Evolutionary conservation across 371 early-diverging fungal species (phyloP).

Genomic region (Apophysomyces ossiformis): DNA sequence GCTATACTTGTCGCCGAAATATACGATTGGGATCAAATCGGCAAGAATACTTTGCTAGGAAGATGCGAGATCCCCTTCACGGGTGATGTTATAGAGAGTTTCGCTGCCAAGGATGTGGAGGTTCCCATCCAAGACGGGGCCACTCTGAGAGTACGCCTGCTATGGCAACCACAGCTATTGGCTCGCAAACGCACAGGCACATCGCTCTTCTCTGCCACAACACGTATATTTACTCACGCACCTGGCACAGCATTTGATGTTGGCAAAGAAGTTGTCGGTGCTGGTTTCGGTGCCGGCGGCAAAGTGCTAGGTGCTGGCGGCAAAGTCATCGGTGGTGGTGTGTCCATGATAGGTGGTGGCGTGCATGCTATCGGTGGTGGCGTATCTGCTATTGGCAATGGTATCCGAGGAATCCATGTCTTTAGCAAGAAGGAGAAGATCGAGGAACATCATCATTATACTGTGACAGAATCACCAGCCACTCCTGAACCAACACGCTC

Average conservation of each 20-base stretch:
- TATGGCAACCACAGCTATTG: slow-evolving; percentile 54
- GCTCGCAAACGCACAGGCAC: slow-evolving; percentile 47
- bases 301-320: slow-evolving; percentile 46
- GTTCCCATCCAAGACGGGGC: slow-evolving; percentile 26
- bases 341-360: slow-evolving; percentile 25
- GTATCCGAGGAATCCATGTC: slow-evolving; percentile 39
- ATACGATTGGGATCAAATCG: slow-evolving; percentile 86
- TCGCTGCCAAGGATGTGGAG: slow-evolving; percentile 42
- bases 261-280: slow-evolving; percentile 37
- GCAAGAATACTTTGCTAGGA: slow-evolving; percentile 63
- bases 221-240: slow-evolving; percentile 44
- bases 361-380: slow-evolving; percentile 25
- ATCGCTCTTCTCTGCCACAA: slow-evolving; percentile 45
- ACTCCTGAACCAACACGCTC: slow-evolving; percentile 4
- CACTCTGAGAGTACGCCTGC: slow-evolving; percentile 37
- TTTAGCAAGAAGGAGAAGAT: slow-evolving; percentile 31
- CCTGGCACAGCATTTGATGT: slow-evolving; percentile 46
- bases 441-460: slow-evolving; percentile 8
- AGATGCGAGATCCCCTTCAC: slow-evolving; percentile 36
- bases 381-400: slow-evolving; percentile 7
- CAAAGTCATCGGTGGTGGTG: slow-evolving; percentile 44
- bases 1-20: slow-evolving; percentile 65
- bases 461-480: background rate
- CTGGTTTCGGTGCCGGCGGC: slow-evolving; percentile 33
- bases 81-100: slow-evolving; percentile 40